Percentiles rank a stretch among this genome's conserved stretches.
These are phyloP conservation scores for Phyllosticta citrichinensis DNA, from an alignment of 2,329 filamentous ascomycete species.

Conservation along the genomic window DNA sequence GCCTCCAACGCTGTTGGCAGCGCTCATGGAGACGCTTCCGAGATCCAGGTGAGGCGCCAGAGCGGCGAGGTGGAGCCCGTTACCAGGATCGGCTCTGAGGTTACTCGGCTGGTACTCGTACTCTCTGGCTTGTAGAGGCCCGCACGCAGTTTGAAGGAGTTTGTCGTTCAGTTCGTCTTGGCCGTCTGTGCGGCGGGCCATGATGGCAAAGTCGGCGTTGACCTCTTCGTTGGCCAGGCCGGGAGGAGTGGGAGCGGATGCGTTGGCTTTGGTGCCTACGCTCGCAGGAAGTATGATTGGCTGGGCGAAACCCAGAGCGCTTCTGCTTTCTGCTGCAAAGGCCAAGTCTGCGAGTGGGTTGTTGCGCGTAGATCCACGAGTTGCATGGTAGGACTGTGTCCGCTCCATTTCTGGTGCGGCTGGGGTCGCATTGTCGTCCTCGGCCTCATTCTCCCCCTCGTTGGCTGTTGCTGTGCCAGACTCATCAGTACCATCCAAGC, in stretches of 20 bases:
- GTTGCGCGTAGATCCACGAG: constrained; percentile 38
- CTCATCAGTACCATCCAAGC: constrained; percentile 13
- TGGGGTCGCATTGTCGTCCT: constrained; percentile 29
- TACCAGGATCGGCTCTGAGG: not conserved
- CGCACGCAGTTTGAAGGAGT: constrained; percentile 25
- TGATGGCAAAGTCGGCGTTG: constrained; percentile 41
- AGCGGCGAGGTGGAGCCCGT: not conserved
- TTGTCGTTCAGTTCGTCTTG: constrained; percentile 31
- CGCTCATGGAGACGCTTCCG: constrained; percentile 1
- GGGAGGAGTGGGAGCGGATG: constrained; percentile 37
- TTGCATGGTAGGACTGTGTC: constrained; percentile 46
- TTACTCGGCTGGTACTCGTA: constrained; percentile 19
- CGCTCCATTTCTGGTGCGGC: constrained; percentile 50
- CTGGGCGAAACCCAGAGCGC: constrained; percentile 31
- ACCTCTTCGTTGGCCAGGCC: constrained; percentile 33
- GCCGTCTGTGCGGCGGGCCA: constrained; percentile 29
- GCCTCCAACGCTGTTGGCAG: not conserved
- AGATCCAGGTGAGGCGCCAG: constrained; percentile 7
- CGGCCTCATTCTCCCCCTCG: constrained; percentile 25
- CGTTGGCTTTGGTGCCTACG: constrained; percentile 37
- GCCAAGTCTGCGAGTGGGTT: constrained; percentile 48
- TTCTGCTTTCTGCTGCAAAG: constrained; percentile 28
- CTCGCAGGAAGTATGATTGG: constrained; percentile 37
- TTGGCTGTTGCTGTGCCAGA: constrained; percentile 21
- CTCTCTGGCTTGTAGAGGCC: constrained; percentile 23